Base-by-base conservation (phyloP, 148 eudicot genomes). In the Gaultheria prostrata region DNA sequence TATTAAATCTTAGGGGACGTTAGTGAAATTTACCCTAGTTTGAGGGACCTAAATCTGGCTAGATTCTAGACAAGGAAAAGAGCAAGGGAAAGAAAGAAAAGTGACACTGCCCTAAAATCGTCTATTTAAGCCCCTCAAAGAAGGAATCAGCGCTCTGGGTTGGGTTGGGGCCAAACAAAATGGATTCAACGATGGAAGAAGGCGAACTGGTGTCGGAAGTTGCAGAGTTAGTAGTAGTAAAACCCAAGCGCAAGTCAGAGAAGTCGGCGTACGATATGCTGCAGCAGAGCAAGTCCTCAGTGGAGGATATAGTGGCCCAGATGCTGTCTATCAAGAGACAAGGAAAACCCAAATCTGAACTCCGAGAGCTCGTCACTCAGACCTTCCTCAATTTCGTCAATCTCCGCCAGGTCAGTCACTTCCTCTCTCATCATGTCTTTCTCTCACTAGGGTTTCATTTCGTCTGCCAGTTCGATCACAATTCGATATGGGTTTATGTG, bases 341-440 rank as follows among this genome's bases (percentile, higher is more conserved):
- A 50, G 82, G 79, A 14, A 82, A 85, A 26, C 85, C 90, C 51
- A 97, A 94, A 88, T 89, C 94, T 43, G 85, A 93, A 17, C 90
- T 94, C 33, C 92, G 89, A 1, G 93, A 92, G 81, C 92, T 91
- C 75, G 89, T 92, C 39, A 91, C 97, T 49, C 95, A 93, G 83
- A 91, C 91, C 91, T 87, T 95, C 83, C 95, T 97, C 83, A 87
- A 95, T 73, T 93, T 97, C 82, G 93, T 97, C 80, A 82, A 92
- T 82, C 99, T 97, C 77, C 94, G 97, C 50, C 94, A 97, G 99
- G 99, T 97, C 70, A 10, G 30, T 63, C 3, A 57, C 49, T 3
- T 39, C 48, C 39, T 8, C 2, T 45, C 35, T 30, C 39, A 39
- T 18, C 33, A 10, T n/a, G 39, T 11, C 45, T 12, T 45, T 17